Evolutionary conservation across 352 stramenopile species (phyloP).

Genomic region (Globisporangium viniferum): DNA sequence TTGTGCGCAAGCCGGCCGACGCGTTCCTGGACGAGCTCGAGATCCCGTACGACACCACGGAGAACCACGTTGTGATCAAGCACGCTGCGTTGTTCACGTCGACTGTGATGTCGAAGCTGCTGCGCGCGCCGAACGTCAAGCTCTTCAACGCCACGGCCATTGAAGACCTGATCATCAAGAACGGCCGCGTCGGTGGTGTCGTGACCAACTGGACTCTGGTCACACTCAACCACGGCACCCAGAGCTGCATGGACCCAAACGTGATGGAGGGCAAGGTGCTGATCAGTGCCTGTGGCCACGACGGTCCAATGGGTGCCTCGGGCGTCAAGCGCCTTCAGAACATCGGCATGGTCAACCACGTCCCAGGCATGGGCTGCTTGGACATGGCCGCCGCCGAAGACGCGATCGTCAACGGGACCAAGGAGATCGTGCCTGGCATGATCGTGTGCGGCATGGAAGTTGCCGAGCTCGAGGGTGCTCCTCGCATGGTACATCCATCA

Average conservation of each 20-base stretch:
- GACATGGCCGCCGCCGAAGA: conserved; percentile 63
- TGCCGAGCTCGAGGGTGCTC: conserved; percentile 52
- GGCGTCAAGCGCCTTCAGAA: conserved; percentile 68
- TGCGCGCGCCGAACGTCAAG: conserved; percentile 60
- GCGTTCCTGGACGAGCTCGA: conserved; percentile 65
- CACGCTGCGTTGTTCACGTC: conserved; percentile 64
- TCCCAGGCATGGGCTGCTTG: conserved; percentile 56
- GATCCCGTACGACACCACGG: conserved; percentile 61
- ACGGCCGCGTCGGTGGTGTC: conserved; percentile 54
- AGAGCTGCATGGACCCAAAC: conserved; percentile 74
- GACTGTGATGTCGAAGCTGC: conserved; percentile 59
- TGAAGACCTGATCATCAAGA: conserved; percentile 64
- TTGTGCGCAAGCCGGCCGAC: conserved; percentile 62
- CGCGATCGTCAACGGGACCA: conserved; percentile 55
- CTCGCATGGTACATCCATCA: conserved; percentile 36
- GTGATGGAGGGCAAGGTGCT: conserved; percentile 71
- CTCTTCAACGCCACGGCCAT: conserved; percentile 72
- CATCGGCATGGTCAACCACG: conserved; percentile 57
- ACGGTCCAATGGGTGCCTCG: conserved; percentile 58
- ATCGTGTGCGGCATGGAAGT: conserved; percentile 66
- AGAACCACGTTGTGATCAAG: conserved; percentile 67
- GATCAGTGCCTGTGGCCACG: conserved; percentile 57
- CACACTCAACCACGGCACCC: conserved; percentile 61
- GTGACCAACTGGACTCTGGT: conserved; percentile 74
- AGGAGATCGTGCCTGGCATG: conserved; percentile 65